Evolutionary conservation across 306 rosid species (phyloP), one percentile per base, ranked within the genome.

Genomic region (Quercus parvula): DNA sequence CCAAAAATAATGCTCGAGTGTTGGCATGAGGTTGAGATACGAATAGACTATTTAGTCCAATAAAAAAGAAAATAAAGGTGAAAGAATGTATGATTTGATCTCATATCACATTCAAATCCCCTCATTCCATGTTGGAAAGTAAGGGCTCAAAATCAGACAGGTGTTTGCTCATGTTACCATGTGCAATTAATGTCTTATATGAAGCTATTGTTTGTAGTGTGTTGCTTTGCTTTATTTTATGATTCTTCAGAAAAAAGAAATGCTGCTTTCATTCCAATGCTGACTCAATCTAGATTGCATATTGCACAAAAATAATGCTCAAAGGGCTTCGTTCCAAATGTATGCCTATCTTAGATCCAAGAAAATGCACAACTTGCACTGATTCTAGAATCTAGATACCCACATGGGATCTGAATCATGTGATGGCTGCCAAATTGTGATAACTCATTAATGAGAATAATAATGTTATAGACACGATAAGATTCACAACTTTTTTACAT

Each of bases 191-290:
- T 41, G 51, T 69, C 31, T 8, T 56, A 33, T 35, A 20, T 41
- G 27, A 78, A 22, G 27, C 38, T 71, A 38, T 59, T 35, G 56
- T 70, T 49, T 35, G 41, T 70, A 22, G n/a, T 55, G 33, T 55
- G 33, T 9, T 41, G 28, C 35, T 14, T 75, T 49, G 33, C 20
- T 69, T 56, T 56, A 38, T 70, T 2, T 22, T 59, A 69, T 69
- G 3, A 14, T 13, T 13, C 28, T 28, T 28, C 38, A 25, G 27
- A 31, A 38, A 2, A 20, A 7, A 14, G 1, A 10, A 19, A 19
- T 72, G 72, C 56, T 79, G 78, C 73, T 59, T 78, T 76, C 82
- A 46, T 78, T 78, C 44, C 27, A 71, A 78, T 78, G 82, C 82
- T 41, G 77, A 79, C 77, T 79, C 77, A 76, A 71, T 71, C 56